Evolutionary conservation across 768 basidiomycete species (phyloP), one percentile per base, ranked within the genome.

Genomic region (Boletus pseudo-olivaceus): DNA sequence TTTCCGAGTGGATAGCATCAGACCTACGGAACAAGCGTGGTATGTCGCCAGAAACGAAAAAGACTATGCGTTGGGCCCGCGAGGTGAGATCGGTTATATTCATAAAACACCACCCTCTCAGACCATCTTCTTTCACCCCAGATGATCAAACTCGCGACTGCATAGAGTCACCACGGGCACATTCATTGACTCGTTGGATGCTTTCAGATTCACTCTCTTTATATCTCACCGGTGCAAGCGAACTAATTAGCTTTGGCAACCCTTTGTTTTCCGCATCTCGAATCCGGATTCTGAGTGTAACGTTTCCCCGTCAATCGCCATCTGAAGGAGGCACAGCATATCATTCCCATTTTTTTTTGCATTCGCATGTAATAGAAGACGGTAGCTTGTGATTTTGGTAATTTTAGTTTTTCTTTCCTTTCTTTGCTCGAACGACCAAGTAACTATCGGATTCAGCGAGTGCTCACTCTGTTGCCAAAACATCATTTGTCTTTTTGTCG

Each of bases 11-110:
- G 94, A 73, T 90, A 58, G 87, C 83, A 0, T 72, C 73, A 20
- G 84, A 91, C 59, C 73, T 95, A 62, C 82, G 90, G 58, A 78
- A 81, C 46, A 91, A 87, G 72, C 79, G 80, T 41, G 84, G 90
- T 23, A 83, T 87, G 76, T 80, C 83, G 7, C 71, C 77, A 39
- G 91, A 94, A 61, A 88, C 87, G 35, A 93, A 88, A 82, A 89
- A 85, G 78, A 92, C 90, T 4, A 77, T 93, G 75, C 88, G 90
- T 57, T 97, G 94, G 93, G 93, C 94, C 19, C 83, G 90, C 49
- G 93, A 97, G 82, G 93, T 94, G 60, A 49, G 82, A 69, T 32
- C 5, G 7, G 34, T 35, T 7, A 32, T 23, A 7, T 33, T 7
- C 10, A n/a, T 37, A 1, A 7, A 38, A 27, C 2, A 5, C 7